Percentiles rank a stretch among this genome's conserved stretches.
These are phyloP conservation scores for Penicillium goetzii DNA, from an alignment of 495 filamentous ascomycete species.

Conservation along the genomic window DNA sequence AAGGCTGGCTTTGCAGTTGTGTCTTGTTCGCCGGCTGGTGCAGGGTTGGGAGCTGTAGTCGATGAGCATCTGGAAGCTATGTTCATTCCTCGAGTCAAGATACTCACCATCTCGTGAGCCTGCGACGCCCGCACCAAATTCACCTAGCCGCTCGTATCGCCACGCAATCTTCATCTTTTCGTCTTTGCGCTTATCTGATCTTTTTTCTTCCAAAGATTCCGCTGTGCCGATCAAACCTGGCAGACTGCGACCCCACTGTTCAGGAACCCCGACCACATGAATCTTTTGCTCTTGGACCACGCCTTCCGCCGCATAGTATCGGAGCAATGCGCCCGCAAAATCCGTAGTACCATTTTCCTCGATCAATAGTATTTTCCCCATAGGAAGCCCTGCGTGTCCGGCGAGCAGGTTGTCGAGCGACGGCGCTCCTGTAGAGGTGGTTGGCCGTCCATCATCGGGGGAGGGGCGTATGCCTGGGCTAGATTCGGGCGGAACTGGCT, in stretches of 20 bases:
- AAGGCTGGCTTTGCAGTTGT: conserved; percentile 53
- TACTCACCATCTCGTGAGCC: conserved; percentile 56
- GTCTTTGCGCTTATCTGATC: conserved; percentile 43
- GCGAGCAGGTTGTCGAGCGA: conserved; percentile 85
- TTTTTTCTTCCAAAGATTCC: conserved; percentile 49
- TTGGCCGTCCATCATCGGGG: conserved; percentile 82
- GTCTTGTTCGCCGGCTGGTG: conserved; percentile 31
- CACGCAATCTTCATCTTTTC: conserved; percentile 99
- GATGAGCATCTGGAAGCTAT: conserved; percentile 23
- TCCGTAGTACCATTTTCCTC: conserved; percentile 95
- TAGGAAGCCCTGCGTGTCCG: conserved; percentile 83
- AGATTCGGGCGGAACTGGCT: conserved; percentile 45
- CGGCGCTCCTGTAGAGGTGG: conserved; percentile 86
- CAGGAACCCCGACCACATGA: conserved; percentile 78
- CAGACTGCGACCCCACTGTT: conserved; percentile 79
- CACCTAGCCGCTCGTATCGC: conserved; percentile 87
- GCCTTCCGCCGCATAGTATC: conserved; percentile 92
- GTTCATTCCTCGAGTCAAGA: conserved; percentile 7
- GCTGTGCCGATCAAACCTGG: conserved; percentile 68
- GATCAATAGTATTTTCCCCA: conserved; percentile 81
- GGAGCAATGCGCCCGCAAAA: conserved; percentile 80
- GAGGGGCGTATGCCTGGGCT: conserved; percentile 81
- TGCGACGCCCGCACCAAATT: conserved; percentile 57
- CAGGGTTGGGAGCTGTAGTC: conserved; percentile 32
- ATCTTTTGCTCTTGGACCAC: conserved; percentile 89